Conservation (phyloP, 2,329 filamentous ascomycete species). For the Epichloe gansuensis region DNA sequence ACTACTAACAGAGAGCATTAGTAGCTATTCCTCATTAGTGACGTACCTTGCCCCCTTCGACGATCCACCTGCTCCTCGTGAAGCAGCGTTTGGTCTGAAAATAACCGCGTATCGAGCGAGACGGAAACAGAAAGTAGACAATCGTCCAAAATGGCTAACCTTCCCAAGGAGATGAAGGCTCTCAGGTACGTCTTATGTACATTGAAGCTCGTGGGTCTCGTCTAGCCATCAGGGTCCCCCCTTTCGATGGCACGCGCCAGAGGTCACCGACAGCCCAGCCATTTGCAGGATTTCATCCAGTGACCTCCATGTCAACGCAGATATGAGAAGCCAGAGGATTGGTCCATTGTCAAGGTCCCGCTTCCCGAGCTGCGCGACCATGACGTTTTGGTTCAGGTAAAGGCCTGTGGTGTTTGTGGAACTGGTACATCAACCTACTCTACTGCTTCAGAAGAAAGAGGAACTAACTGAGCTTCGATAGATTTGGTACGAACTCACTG, state of each 20-base stretch:
- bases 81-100: background rate
- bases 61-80: background rate
- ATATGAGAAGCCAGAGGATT: constrained; percentile 51
- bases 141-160: constrained; percentile 18
- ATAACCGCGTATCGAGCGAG: background rate
- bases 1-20: background rate
- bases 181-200: constrained; percentile 35
- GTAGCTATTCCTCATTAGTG: background rate
- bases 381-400: constrained; percentile 54
- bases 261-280: background rate
- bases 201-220: background rate
- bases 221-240: constrained; percentile 12
- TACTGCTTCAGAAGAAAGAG: background rate
- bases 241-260: background rate
- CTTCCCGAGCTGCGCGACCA: constrained; percentile 47
- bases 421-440: constrained; percentile 28
- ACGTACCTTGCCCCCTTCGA: background rate
- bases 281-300: background rate
- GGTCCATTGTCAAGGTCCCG: constrained; percentile 48
- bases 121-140: background rate
- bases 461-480: constrained; percentile 13
- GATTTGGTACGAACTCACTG: constrained; percentile 21
- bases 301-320: constrained; percentile 12
- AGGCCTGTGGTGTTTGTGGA: constrained; percentile 52
- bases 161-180: constrained; percentile 49